Evolutionary conservation across 768 basidiomycete species (phyloP), one percentile per base, ranked within the genome.

Genomic region (Paxillus ammoniavirescens): DNA sequence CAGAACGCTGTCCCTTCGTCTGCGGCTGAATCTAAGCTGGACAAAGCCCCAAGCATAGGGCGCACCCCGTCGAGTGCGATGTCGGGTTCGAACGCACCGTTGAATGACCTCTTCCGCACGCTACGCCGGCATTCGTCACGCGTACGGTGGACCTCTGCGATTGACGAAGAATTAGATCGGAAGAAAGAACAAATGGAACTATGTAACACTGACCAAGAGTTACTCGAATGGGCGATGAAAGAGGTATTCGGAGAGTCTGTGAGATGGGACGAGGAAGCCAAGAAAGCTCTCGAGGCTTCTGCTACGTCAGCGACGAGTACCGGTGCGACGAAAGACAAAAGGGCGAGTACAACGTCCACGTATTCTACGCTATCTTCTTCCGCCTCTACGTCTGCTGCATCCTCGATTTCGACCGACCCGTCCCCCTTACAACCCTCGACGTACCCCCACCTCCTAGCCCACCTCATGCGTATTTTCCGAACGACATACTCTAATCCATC

Each of bases 401-500:
- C 40, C 4, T 8, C 42, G 4, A 4, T 12, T 26, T 42, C 50
- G 8, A 26, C 28, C 4, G 30, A 7, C 4, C 43, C 52, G 43
- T 76, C 73, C 2, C 67, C 73, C 45, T 72, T 84, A 8, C 86
- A 86, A 55, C 80, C 83, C 8, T 76, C 81, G 0, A 76, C 82
- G 17, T 96, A 95, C 64, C 84, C 91, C 0, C 79, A 84, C 57
- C 73, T 93, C 33, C 77, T 97, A 52, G 84, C 89, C 5, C 77
- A 81, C 43, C 82, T 94, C 51, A 92, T 97, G 81, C 76, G 76
- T 26, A 77, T 82, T 10, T 87, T 94, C 65, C 83, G 94, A 21
- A 87, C 86, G 61, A 86, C 82, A 47, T 93, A 89, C 68, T 69
- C 70, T 15, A 86, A 93, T 55, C 93, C 94, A 1, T 79, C 92